Base-by-base conservation (phyloP, 2,329 filamentous ascomycete genomes). In the Colletotrichum somersetense region DNA sequence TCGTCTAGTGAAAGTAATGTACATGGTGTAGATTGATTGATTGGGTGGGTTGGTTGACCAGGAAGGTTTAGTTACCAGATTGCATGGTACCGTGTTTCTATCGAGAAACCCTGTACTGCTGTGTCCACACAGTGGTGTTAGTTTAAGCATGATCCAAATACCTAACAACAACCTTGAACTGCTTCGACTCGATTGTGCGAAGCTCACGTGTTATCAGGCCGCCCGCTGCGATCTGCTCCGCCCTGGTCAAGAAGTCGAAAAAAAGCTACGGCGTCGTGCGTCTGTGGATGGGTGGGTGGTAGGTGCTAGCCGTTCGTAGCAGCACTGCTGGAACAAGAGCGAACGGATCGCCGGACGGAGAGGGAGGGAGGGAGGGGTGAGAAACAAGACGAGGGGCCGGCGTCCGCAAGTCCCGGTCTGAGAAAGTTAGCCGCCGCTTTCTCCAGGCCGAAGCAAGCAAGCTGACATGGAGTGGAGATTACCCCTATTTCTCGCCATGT, bases 401-500 rank as follows among this genome's bases (percentile, higher is more conserved):
- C 66, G 66, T 63, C 59, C 66, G 66, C 53, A 61, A 23, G 66
- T 65, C 59, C 66, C 70, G 70, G 70, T 64, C 66, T 72, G 61
- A 57, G 70, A 69, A 72, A 59, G 8, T 56, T 58, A 68, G 68
- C 68, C 64, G 68, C 68, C 64, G 64, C 44, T 58, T 63, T 26
- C 52, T 67, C 64, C 63, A 71, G 63, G 64, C 65, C 64, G 52
- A 58, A 46, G 57, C 57, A 58, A 38, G 50, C 64, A 58, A 38
- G 50, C 64, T 63, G 58, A 55, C 65, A 33, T 67, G 42, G 70
- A 56, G 62, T 70, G 70, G 70, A 72, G 70, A 72, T 72, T 72
- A 61, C 70, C 70, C 70, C 70, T 70, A 72, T 72, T 69, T 63
- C 59, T 62, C 57, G 64, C 7, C 50, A 62, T 62, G 6, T 58